Percentiles rank a stretch among this genome's conserved stretches.
These are phyloP conservation scores for Atractiella rhizophila DNA, from an alignment of 768 basidiomycete genomes.

Conservation along the genomic window DNA sequence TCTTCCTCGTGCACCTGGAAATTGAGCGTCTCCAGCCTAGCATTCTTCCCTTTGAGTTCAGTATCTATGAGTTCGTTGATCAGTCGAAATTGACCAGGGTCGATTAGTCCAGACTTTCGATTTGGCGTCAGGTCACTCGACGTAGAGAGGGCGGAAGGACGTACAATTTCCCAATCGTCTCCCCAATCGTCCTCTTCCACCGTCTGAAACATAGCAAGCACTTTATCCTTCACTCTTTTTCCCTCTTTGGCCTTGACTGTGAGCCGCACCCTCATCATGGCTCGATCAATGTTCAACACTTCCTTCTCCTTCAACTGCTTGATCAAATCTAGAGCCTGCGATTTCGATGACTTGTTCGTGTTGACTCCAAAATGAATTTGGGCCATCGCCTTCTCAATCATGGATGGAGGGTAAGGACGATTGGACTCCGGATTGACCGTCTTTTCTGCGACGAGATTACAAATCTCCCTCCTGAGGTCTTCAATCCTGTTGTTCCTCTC, in stretches of 20 bases:
- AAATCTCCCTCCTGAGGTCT: conserved; percentile 63
- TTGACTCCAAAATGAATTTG: conserved; percentile 84
- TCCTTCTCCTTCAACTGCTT: conserved; percentile 54
- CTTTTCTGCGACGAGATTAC: conserved; percentile 79
- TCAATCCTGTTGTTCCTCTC: conserved; percentile 75
- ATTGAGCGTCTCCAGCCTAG: conserved; percentile 44
- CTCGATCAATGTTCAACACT: conserved; percentile 73
- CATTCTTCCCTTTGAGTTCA: conserved; percentile 62
- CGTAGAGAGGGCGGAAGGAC: conserved; percentile 18
- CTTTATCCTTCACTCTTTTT: conserved; percentile 40
- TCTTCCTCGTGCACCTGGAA: conserved; percentile 14
- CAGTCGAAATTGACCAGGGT: conserved; percentile 69
- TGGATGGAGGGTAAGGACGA: conserved; percentile 68
- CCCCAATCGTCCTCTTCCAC: conserved; percentile 46
- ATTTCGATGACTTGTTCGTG: conserved; percentile 70
- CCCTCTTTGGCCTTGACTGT: conserved; percentile 44
- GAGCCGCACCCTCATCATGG: conserved; percentile 73
- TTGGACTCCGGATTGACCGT: conserved; percentile 80
- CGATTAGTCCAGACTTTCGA: conserved; percentile 53
- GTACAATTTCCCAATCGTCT: conserved; percentile 65
- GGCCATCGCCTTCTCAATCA: conserved; percentile 93
- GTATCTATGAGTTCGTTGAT: conserved; percentile 74
- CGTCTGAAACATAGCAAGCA: conserved; percentile 48
- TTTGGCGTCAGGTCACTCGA: neutral
- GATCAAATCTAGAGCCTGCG: conserved; percentile 82